A percentile compares a stretch with the other conserved stretches of the same genome.
These are phyloP conservation scores for Cucurbitaria berberidis DNA, from an alignment of 2,329 filamentous ascomycete species.

Conservation along the genomic window DNA sequence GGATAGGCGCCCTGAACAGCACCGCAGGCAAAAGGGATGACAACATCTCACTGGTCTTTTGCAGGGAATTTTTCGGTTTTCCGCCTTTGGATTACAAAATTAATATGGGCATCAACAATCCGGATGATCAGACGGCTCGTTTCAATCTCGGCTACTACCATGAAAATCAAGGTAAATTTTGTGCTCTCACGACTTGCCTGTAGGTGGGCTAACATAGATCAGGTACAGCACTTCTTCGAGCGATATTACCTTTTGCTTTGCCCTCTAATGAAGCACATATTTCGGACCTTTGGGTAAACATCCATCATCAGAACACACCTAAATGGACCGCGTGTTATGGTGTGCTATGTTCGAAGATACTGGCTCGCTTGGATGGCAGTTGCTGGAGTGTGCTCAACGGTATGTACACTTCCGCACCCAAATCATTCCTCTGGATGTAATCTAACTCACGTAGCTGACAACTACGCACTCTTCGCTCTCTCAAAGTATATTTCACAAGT, in stretches of 20 bases:
- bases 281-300: neutral
- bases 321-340: neutral
- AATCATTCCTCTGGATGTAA: neutral
- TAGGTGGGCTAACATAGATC: neutral
- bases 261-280: neutral
- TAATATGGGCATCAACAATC: neutral
- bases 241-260: neutral
- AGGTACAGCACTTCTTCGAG: neutral
- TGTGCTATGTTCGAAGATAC: neutral
- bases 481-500: constrained; percentile 1
- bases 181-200: neutral
- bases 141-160: neutral
- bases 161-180: neutral
- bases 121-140: neutral
- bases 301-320: neutral
- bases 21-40: neutral
- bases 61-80: neutral
- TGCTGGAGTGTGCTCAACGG: neutral
- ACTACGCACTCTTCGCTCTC: constrained; percentile 2
- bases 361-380: neutral
- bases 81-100: neutral
- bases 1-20: neutral
- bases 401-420: neutral
- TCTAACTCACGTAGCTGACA: neutral
- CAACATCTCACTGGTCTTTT: neutral